A percentile compares a stretch with the other conserved stretches of the same genome.
phyloP scores from a whole-genome alignment of 164 flowering plant species.

The Tinospora cordifolia region DNA sequence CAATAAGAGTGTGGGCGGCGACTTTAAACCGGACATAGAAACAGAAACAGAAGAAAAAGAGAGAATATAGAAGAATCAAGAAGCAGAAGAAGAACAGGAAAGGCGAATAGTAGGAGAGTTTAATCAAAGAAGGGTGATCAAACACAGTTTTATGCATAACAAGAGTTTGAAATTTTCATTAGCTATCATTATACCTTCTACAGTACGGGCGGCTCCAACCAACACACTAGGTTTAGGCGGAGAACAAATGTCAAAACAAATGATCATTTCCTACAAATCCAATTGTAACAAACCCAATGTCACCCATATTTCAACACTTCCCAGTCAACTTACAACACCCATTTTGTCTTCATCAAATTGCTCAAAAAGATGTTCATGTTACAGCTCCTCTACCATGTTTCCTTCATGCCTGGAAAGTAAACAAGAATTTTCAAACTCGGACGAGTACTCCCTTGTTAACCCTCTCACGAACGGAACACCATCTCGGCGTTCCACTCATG shows the following conservation, averaged over 20 bases:
- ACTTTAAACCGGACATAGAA: too few species aligned
- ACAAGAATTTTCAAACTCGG: not conserved
- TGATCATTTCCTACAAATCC: not conserved
- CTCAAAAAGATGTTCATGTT: not conserved
- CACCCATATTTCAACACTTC: not conserved
- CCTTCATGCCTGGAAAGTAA: not conserved
- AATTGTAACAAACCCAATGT: not conserved
- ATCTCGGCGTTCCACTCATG: not conserved
- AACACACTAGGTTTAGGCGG: too few species aligned
- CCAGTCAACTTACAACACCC: not conserved
- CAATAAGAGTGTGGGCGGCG: too few species aligned
- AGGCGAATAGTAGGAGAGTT: too few species aligned
- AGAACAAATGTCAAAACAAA: conserved; percentile 1
- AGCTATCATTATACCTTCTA: too few species aligned
- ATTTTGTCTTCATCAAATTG: not conserved
- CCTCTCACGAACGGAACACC: conserved; percentile 13
- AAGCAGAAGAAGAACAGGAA: too few species aligned
- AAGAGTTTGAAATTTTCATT: too few species aligned
- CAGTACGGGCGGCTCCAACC: too few species aligned
- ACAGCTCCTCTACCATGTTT: conserved; percentile 4
- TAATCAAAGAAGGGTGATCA: too few species aligned
- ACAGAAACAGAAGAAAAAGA: too few species aligned
- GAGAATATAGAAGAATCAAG: too few species aligned
- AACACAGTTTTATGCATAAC: too few species aligned
- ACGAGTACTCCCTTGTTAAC: conserved; percentile 13